Percentiles rank a stretch among this genome's conserved stretches.
Conservation (phyloP, 495 filamentous ascomycete genomes). For the Penicillium psychrofluorescens region DNA sequence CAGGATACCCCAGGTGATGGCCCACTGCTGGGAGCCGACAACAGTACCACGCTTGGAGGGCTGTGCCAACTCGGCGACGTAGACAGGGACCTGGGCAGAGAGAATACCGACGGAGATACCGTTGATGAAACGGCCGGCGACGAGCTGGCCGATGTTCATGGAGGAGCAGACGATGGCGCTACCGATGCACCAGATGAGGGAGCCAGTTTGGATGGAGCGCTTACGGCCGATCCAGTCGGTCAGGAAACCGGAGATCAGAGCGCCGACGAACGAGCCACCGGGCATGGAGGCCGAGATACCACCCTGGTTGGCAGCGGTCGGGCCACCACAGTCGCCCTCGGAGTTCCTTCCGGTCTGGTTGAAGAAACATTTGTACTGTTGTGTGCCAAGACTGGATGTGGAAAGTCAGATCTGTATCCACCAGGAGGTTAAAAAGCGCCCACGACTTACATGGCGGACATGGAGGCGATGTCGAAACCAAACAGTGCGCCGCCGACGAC, state of each 20-base stretch:
- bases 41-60: slow-evolving; percentile 64
- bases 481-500: slow-evolving; percentile 76
- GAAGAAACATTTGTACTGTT: slow-evolving; percentile 56
- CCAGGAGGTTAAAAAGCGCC: not conserved
- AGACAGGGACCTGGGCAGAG: slow-evolving; percentile 74
- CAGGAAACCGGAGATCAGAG: slow-evolving; percentile 57
- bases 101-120: slow-evolving; percentile 70
- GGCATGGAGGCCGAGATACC: slow-evolving; percentile 67
- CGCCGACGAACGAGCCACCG: slow-evolving; percentile 67
- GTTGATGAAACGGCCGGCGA: slow-evolving; percentile 70
- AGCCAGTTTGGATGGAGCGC: slow-evolving; percentile 55
- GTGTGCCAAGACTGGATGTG: not conserved
- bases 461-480: slow-evolving; percentile 77
- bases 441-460: slow-evolving; percentile 45
- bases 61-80: slow-evolving; percentile 66
- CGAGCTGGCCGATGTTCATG: slow-evolving; percentile 67
- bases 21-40: slow-evolving; percentile 68
- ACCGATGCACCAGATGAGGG: slow-evolving; percentile 60
- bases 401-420: not conserved
- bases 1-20: slow-evolving; percentile 74
- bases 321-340: slow-evolving; percentile 37
- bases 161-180: slow-evolving; percentile 63
- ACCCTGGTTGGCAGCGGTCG: slow-evolving; percentile 41
- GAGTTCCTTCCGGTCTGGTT: slow-evolving; percentile 37
- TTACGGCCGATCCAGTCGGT: slow-evolving; percentile 65